Conservation (phyloP, 1,284 basidiomycete genomes). For the Fomitiporia mediterranea region DNA sequence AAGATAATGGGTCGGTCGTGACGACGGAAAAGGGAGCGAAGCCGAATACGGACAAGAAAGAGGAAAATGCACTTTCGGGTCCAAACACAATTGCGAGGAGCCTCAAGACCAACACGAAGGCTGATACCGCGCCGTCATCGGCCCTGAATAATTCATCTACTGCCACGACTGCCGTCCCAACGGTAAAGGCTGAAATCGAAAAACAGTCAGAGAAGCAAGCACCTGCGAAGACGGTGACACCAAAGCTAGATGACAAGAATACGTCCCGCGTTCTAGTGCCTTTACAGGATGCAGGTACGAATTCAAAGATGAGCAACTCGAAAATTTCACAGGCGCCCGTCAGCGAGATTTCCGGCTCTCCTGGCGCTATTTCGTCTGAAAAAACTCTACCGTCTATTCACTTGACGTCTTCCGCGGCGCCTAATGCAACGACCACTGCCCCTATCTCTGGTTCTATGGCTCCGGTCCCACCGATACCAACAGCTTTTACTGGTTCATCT, state of each 20-base stretch:
- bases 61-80: no score
- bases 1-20: not conserved
- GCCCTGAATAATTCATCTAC: not conserved
- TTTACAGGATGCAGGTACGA: not conserved
- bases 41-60: not conserved
- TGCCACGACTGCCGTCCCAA: not conserved
- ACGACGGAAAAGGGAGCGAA: no score
- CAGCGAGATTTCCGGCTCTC: not conserved
- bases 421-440: not conserved
- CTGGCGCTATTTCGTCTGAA: not conserved
- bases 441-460: not conserved
- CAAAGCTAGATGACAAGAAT: not conserved
- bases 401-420: not conserved
- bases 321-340: not conserved
- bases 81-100: no score
- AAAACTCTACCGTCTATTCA: not conserved
- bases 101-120: no score
- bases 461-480: conserved; percentile 5
- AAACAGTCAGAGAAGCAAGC: not conserved
- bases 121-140: not conserved
- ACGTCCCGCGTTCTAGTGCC: not conserved
- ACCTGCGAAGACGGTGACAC: not conserved
- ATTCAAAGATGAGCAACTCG: not conserved
- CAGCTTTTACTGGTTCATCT: not conserved
- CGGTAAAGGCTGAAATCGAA: not conserved